Conservation (phyloP, 257 asterid species). For the Solanum acaule region DNA sequence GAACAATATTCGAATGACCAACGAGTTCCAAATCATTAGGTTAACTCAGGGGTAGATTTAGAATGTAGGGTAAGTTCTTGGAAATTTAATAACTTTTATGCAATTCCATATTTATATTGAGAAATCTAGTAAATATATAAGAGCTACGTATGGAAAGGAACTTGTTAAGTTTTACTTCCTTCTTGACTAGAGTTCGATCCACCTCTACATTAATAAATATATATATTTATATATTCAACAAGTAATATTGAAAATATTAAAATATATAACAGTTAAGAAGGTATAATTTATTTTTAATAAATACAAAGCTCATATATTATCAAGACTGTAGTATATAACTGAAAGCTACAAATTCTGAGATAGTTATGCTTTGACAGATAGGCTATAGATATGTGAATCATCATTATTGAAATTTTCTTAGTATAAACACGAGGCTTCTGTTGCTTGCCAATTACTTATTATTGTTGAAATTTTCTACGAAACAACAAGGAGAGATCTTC, state of each 20-base stretch:
- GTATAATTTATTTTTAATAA: not conserved
- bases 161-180: not conserved
- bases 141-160: too few relatives aligned
- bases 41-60: not conserved
- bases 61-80: too few relatives aligned
- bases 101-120: too few relatives aligned
- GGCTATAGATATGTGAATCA: not conserved
- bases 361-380: not conserved
- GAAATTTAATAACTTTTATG: too few relatives aligned
- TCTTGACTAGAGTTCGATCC: not conserved
- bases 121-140: too few relatives aligned
- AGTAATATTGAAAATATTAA: not conserved
- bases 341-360: too few relatives aligned
- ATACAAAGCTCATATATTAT: not conserved
- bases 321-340: too few relatives aligned
- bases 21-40: not conserved
- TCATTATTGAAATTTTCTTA: not conserved
- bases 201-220: not conserved
- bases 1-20: not conserved
- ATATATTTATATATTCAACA: too few relatives aligned
- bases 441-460: not conserved
- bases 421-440: not conserved
- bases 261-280: not conserved
- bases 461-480: not conserved
- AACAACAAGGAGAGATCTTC: not conserved